Percentiles rank a stretch among this genome's conserved stretches.
These are phyloP conservation scores for Tulasnella sp. DNA, from an alignment of 768 basidiomycete genomes.

Conservation along the genomic window DNA sequence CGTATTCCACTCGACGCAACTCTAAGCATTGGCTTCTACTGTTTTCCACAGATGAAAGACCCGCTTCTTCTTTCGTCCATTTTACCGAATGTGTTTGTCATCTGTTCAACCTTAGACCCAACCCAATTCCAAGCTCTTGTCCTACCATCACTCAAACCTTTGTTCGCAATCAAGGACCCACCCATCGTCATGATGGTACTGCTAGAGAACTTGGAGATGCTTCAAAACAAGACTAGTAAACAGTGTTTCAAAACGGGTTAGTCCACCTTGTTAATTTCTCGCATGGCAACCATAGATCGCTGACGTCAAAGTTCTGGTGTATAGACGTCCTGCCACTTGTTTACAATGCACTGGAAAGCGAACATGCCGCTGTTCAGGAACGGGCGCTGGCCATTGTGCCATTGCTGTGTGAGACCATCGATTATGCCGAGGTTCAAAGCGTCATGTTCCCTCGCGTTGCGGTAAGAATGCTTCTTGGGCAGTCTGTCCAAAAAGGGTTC, in stretches of 20 bases:
- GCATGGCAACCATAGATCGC: neutral
- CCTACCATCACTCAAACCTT: slow-evolving; percentile 77
- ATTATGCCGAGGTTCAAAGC: slow-evolving; percentile 89
- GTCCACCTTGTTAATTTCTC: neutral
- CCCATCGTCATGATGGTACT: slow-evolving; percentile 96
- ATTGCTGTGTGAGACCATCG: slow-evolving; percentile 82
- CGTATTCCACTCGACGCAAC: too few species aligned
- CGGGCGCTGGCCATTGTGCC: slow-evolving; percentile 78
- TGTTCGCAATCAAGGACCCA: slow-evolving; percentile 88
- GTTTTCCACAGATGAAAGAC: slow-evolving; percentile 72
- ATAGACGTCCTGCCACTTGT: slow-evolving; percentile 92
- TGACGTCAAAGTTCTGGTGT: neutral
- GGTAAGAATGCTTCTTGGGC: slow-evolving; percentile 39
- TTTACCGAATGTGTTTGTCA: slow-evolving; percentile 89
- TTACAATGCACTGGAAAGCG: slow-evolving; percentile 94
- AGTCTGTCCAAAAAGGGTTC: neutral
- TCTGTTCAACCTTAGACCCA: slow-evolving; percentile 67
- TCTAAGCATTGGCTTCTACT: neutral
- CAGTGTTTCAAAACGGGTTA: slow-evolving; percentile 45
- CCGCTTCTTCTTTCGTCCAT: slow-evolving; percentile 87
- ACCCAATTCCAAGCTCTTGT: slow-evolving; percentile 74
- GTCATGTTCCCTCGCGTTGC: slow-evolving; percentile 88
- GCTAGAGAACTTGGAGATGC: slow-evolving; percentile 76
- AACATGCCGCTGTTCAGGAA: slow-evolving; percentile 87
- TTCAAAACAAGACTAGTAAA: slow-evolving; percentile 86